Base-by-base conservation (phyloP, 192 early-diverging fungal genomes). In the Neocallimastix lanati region DNA sequence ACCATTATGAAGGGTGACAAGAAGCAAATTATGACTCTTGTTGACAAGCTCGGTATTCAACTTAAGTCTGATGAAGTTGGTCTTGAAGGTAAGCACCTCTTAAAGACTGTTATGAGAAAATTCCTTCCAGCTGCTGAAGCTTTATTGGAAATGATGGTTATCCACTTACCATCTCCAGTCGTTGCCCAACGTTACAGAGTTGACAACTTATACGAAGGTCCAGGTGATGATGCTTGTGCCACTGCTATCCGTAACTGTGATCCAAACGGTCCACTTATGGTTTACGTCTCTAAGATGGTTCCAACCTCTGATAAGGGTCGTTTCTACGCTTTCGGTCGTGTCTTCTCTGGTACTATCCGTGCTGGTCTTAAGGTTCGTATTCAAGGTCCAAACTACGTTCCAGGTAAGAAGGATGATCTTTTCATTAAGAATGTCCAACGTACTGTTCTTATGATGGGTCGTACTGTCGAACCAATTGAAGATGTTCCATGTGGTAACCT, bases 251-350 rank as follows among this genome's bases (percentile, higher is more conserved):
- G 85, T 36, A 84, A 90, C 82, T 97, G 96, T 86, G 93, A 98
- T 88, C 92, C 95, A 85, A 92, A 91, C 36, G 97, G 88, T 87
- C 97, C 97, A 76, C 93, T 98, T 81, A 97, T 98, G 96, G 88
- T 98, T 85, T 97, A 98, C 92, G 92, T 98, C 84, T 96, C 96
- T 87, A 98, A 98, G 94, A 97, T 97, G 97, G 96, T 96, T 82
- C 96, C 96, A 80, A 96, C 97, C 83, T 94, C 95, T 81, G 97
- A 97, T 88, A 96, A 96, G 92, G 95, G 96, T 85, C 94, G 97
- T 86, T 98, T 98, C 93, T 97, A 95, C 88, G 97, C 97, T 81
- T 98, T 98, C 85, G 96, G 96, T 84, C 96, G 97, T 94, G 97
- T 99, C 85, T 98, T 99, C 92, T 94, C 96, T 83, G 97, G 97